These are phyloP conservation scores for Sphaerulina musiva DNA, from an alignment of 2,329 filamentous ascomycete genomes.

Conservation along the genomic window DNA sequence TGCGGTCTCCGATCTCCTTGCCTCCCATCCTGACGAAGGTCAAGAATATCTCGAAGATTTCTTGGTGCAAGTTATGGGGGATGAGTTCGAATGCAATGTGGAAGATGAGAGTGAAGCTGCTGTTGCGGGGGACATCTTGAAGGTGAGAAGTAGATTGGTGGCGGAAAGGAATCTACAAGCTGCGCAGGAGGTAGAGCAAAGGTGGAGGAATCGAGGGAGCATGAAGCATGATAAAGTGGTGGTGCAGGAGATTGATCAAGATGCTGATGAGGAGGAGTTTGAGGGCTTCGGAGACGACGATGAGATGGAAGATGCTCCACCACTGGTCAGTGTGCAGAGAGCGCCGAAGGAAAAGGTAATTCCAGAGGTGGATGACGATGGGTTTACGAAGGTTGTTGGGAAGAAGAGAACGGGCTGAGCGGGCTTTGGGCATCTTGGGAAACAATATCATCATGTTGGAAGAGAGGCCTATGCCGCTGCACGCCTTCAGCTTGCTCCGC, in stretches of 20 bases:
- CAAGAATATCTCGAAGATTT: constrained; percentile 7
- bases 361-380: constrained; percentile 45
- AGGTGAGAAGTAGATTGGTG: constrained; percentile 59
- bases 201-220: constrained; percentile 63
- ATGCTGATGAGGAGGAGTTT: constrained; percentile 43
- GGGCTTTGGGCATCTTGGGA: too few species aligned
- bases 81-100: constrained; percentile 89
- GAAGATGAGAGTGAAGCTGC: constrained; percentile 80
- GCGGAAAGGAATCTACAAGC: constrained; percentile 70
- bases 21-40: constrained; percentile 56
- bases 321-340: constrained; percentile 45
- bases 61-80: constrained; percentile 7
- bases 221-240: constrained; percentile 51
- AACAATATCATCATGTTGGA: not conserved
- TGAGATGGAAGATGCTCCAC: constrained; percentile 56
- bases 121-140: constrained; percentile 66
- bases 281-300: constrained; percentile 48
- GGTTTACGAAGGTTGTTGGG: constrained; percentile 36
- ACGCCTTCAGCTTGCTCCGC: not conserved
- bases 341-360: constrained; percentile 52
- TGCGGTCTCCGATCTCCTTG: constrained; percentile 74
- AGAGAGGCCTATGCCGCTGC: not conserved
- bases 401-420: constrained; percentile 31
- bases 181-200: constrained; percentile 67
- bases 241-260: constrained; percentile 55